Conservation (phyloP, 1,284 basidiomycete genomes). For the Naganishia albida region DNA sequence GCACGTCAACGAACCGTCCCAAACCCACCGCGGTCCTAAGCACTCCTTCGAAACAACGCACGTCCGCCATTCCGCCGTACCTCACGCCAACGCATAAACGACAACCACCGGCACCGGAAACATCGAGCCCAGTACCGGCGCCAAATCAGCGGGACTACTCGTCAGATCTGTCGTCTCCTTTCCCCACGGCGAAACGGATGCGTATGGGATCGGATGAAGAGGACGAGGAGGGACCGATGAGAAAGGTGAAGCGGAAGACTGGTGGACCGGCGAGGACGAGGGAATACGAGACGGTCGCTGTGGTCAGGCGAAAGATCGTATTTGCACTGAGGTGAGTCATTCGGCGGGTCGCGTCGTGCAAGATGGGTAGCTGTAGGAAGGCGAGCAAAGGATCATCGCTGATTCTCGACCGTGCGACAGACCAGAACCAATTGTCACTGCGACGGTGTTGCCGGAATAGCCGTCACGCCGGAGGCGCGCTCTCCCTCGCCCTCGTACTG, state of each 20-base stretch:
- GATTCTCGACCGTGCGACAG: constrained; percentile 33
- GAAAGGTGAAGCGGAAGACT: constrained; percentile 28
- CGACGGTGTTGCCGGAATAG: constrained; percentile 40
- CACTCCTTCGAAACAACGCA: constrained; percentile 33
- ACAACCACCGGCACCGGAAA: neutral
- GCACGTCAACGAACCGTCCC: neutral
- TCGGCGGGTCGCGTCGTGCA: neutral
- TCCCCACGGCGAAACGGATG: constrained; percentile 30
- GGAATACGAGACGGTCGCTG: constrained; percentile 51
- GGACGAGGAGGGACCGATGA: constrained; percentile 26
- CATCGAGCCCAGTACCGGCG: constrained; percentile 24
- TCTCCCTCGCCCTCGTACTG: no score
- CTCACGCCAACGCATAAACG: constrained; percentile 16
- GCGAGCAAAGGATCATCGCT: neutral
- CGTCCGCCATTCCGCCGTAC: constrained; percentile 30
- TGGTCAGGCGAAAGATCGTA: constrained; percentile 52
- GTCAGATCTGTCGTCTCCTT: constrained; percentile 45
- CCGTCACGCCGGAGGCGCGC: no score
- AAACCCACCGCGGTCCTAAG: neutral
- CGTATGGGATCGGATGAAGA: neutral
- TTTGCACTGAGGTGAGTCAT: constrained; percentile 50
- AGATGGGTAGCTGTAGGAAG: neutral
- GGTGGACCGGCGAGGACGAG: constrained; percentile 38
- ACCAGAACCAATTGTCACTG: constrained; percentile 53
- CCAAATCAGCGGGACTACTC: constrained; percentile 46